Conservation (phyloP, 2,329 filamentous ascomycete species). For the Eutypella sp. region DNA sequence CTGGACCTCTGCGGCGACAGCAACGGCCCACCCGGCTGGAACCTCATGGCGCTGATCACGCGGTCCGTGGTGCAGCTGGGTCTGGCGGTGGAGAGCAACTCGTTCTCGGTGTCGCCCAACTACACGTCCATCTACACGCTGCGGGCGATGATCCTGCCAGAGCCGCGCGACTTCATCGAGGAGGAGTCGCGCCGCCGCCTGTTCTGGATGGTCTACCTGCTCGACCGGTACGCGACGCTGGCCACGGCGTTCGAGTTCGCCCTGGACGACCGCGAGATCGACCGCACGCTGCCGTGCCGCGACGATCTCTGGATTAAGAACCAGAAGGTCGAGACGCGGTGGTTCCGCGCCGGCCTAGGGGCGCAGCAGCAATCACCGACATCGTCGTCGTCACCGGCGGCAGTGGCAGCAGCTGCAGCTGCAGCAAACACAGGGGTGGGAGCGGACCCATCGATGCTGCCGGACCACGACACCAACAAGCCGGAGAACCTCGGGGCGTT, state of each 20-base stretch:
- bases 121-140: conserved; percentile 87
- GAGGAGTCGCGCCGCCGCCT: conserved; percentile 79
- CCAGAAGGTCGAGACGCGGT: conserved; percentile 75
- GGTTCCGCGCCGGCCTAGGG: conserved; percentile 70
- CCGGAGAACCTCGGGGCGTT: conserved; percentile 83
- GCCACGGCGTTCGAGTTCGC: conserved; percentile 91
- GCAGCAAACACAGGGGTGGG: too few relatives aligned
- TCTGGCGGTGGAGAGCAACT: conserved; percentile 76
- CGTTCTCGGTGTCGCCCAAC: conserved; percentile 69
- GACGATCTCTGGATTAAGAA: conserved; percentile 84
- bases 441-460: too few relatives aligned
- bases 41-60: conserved; percentile 82
- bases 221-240: conserved; percentile 86
- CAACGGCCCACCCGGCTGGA: conserved; percentile 90
- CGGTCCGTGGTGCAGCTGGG: conserved; percentile 85
- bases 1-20: conserved; percentile 80
- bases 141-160: conserved; percentile 76
- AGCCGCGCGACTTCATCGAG: conserved; percentile 80
- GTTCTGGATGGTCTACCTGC: conserved; percentile 91
- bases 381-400: too few relatives aligned
- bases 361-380: conserved; percentile 38
- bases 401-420: too few relatives aligned
- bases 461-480: conserved; percentile 61
- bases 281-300: conserved; percentile 78
- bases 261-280: conserved; percentile 82